Evolutionary conservation across 306 rosid species (phyloP).

Genomic region (Styphnolobium japonicum): DNA sequence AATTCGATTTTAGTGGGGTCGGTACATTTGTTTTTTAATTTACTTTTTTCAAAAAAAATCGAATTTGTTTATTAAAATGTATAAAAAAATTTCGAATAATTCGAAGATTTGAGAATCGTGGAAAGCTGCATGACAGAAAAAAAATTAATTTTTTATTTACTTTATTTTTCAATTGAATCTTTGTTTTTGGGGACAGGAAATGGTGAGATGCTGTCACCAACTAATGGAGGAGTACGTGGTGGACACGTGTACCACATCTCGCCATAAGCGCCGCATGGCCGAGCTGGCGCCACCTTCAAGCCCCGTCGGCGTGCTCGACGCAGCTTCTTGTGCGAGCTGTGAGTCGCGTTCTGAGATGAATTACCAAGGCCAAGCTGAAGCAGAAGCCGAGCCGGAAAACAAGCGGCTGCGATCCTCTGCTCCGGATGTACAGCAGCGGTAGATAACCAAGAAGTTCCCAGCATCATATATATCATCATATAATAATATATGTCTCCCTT

Average conservation of each 20-base stretch:
- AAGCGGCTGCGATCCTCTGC: constrained; percentile 45
- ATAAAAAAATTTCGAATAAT: constrained; percentile 8
- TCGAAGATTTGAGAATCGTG: constrained; percentile 23
- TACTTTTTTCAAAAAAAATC: not conserved
- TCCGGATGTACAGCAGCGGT: constrained; percentile 36
- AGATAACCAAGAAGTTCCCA: constrained; percentile 11
- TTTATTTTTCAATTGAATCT: constrained; percentile 6
- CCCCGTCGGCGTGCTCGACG: constrained; percentile 75
- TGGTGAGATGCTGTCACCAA: constrained; percentile 81
- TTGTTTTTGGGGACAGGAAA: constrained; percentile 57
- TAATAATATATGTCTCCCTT: not conserved
- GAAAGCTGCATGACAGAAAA: too few relatives aligned
- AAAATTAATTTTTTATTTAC: too few relatives aligned
- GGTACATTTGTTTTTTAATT: not conserved
- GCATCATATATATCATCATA: not conserved
- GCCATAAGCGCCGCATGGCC: constrained; percentile 18
- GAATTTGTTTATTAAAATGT: not conserved
- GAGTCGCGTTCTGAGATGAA: constrained; percentile 49
- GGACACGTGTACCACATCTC: constrained; percentile 56
- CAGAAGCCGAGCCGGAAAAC: constrained; percentile 35
- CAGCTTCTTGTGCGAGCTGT: constrained; percentile 53
- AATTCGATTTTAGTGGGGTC: not conserved
- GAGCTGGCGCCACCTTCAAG: constrained; percentile 49
- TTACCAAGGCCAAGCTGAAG: not conserved
- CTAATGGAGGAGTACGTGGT: constrained; percentile 65